phyloP scores from a whole-genome alignment of 225 moss, liverwort and hornwort genomes.

The Neckera pumila region DNA sequence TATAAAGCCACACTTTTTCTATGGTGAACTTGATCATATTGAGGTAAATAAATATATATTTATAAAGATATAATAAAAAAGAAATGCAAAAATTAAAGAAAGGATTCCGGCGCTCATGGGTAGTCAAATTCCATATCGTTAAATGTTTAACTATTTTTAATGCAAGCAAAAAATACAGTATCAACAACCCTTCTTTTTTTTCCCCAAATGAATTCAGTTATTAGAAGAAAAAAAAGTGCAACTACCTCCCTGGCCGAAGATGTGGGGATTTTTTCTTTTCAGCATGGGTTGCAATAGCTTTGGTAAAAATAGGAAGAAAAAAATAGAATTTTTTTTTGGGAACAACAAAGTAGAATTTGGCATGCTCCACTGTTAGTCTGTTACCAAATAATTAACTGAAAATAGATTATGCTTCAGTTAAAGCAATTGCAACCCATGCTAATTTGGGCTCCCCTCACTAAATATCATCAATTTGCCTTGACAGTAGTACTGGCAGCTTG shows the following conservation, averaged over 20 bases:
- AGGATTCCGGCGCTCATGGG: neutral
- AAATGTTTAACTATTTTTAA: neutral
- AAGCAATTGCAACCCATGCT: neutral
- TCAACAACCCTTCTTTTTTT: too few relatives aligned
- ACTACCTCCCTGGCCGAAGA: neutral
- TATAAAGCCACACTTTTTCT: accelerated
- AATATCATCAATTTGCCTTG: neutral
- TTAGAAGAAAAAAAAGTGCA: neutral
- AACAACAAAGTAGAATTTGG: too few relatives aligned
- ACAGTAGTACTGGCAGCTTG: neutral
- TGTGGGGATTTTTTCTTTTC: too few relatives aligned
- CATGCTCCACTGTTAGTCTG: too few relatives aligned
- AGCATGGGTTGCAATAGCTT: too few relatives aligned
- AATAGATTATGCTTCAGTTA: neutral
- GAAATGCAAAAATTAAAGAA: too few relatives aligned
- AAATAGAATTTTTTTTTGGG: too few relatives aligned
- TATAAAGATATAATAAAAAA: neutral
- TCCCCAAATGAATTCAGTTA: too few relatives aligned
- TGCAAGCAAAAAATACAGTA: neutral
- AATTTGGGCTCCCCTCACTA: neutral
- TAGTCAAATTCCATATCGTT: neutral
- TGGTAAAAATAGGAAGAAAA: neutral
- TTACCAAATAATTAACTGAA: neutral
- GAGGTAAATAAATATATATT: neutral
- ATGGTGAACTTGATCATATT: neutral